These are phyloP conservation scores for Termitomyces heimii DNA, from an alignment of 768 basidiomycete genomes.

Conservation along the genomic window DNA sequence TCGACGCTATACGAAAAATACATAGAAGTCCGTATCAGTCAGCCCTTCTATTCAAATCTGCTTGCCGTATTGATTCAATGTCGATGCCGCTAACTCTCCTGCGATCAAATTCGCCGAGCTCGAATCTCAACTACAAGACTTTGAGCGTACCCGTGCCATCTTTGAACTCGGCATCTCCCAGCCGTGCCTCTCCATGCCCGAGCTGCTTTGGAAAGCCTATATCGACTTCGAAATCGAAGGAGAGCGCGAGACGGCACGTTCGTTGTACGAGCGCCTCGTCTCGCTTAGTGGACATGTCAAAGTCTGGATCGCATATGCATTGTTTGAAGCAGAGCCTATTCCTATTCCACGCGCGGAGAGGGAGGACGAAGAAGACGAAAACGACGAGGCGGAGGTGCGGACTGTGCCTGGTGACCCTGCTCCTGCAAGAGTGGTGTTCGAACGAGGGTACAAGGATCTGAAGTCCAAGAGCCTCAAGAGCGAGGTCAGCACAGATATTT, in stretches of 20 bases:
- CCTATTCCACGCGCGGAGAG: constrained; percentile 57
- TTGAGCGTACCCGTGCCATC: constrained; percentile 84
- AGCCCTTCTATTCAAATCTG: not conserved
- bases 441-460: constrained; percentile 83
- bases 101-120: constrained; percentile 97
- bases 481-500: constrained; percentile 51
- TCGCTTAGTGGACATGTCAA: constrained; percentile 89
- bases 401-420: constrained; percentile 67
- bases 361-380: constrained; percentile 73
- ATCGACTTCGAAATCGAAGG: constrained; percentile 96
- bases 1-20: constrained; percentile 91
- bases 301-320: constrained; percentile 94
- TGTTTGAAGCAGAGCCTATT: constrained; percentile 82
- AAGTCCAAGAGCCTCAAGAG: constrained; percentile 78
- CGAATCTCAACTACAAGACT: constrained; percentile 83
- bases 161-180: constrained; percentile 90
- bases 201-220: constrained; percentile 90
- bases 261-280: constrained; percentile 84
- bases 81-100: constrained; percentile 83
- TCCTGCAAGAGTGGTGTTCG: constrained; percentile 74
- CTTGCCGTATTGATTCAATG: not conserved
- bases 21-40: constrained; percentile 58
- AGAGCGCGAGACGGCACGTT: constrained; percentile 79
- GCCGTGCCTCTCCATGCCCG: constrained; percentile 87
- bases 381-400: constrained; percentile 54